phyloP scores from a whole-genome alignment of 192 early-diverging fungal genomes.

The Kickxella alabastrina region DNA sequence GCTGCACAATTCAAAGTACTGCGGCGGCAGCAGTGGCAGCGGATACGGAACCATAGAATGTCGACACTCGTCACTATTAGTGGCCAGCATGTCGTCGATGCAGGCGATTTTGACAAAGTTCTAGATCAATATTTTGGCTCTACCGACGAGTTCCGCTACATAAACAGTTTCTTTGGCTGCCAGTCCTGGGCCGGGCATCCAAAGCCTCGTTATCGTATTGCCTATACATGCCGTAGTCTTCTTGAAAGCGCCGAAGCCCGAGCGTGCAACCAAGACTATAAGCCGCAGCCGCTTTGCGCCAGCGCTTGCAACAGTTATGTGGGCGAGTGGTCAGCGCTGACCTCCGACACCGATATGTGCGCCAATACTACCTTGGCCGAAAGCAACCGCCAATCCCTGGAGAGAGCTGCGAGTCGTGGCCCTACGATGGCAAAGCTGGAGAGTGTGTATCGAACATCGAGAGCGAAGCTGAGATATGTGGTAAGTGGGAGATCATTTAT shows the following conservation, averaged over 20 bases:
- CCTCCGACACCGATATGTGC: slow-evolving; percentile 15
- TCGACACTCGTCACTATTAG: slow-evolving; percentile 17
- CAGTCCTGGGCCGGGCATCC: slow-evolving; percentile 21
- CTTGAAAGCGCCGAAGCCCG: slow-evolving; percentile 26
- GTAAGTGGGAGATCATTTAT: too few relatives aligned
- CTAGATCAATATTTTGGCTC: slow-evolving; percentile 38
- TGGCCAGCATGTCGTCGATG: slow-evolving; percentile 17
- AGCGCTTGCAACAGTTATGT: slow-evolving; percentile 15
- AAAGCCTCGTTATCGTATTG: slow-evolving; percentile 27
- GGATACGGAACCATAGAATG: slow-evolving; percentile 29
- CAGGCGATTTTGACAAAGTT: slow-evolving; percentile 23
- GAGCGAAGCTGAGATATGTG: slow-evolving; percentile 26
- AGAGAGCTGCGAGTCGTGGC: slow-evolving; percentile 16
- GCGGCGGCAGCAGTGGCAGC: slow-evolving; percentile 19
- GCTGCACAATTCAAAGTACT: slow-evolving; percentile 22
- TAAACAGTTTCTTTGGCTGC: slow-evolving; percentile 37
- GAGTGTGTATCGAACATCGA: slow-evolving; percentile 19
- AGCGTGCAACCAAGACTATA: slow-evolving; percentile 14
- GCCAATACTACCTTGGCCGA: slow-evolving; percentile 16
- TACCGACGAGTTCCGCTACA: slow-evolving; percentile 14
- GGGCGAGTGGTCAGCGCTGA: slow-evolving; percentile 21
- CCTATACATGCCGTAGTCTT: slow-evolving; percentile 39
- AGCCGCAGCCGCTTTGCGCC: slow-evolving; percentile 19
- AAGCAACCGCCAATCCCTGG: slow-evolving; percentile 15
- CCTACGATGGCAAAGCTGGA: slow-evolving; percentile 18